These are phyloP conservation scores for Phytophthora ohioensis DNA, from an alignment of 352 stramenopile genomes.

Conservation along the genomic window DNA sequence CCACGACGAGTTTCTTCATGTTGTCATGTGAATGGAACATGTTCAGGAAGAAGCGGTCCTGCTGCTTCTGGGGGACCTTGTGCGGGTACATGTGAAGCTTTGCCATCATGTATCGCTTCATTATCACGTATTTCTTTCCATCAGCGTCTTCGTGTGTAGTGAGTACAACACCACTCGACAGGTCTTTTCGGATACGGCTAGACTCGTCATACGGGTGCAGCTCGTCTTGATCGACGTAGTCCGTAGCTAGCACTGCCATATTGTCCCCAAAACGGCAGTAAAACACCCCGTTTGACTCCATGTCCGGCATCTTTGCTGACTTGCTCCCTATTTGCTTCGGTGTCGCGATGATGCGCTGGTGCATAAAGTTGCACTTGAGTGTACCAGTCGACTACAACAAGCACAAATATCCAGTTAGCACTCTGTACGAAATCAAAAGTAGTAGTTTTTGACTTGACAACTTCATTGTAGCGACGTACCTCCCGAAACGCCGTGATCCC, in stretches of 20 bases:
- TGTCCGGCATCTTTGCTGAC: conserved; percentile 53
- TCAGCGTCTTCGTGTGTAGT: conserved; percentile 54
- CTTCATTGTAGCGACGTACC: conserved; percentile 15
- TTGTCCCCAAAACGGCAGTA: conserved; percentile 66
- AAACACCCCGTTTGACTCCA: conserved; percentile 76
- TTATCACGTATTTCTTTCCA: conserved; percentile 66
- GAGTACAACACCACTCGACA: conserved; percentile 71
- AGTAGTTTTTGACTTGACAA: neutral
- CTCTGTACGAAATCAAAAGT: neutral
- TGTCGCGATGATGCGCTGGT: conserved; percentile 74
- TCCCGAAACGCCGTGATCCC: conserved; percentile 62
- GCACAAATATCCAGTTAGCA: conserved; percentile 1
- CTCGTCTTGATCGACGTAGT: conserved; percentile 79
- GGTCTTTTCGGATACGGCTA: conserved; percentile 72
- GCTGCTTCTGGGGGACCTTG: conserved; percentile 61
- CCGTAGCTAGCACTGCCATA: conserved; percentile 60
- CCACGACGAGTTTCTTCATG: conserved; percentile 63
- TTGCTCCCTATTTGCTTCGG: conserved; percentile 52
- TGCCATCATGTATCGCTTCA: conserved; percentile 75
- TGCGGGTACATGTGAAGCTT: conserved; percentile 83
- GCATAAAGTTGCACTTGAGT: conserved; percentile 79
- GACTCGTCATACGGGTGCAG: conserved; percentile 67
- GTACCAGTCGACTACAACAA: conserved; percentile 61
- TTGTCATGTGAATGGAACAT: conserved; percentile 66
- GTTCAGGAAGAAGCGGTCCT: conserved; percentile 61